phyloP scores from a whole-genome alignment of 1,139 yeast genomes.

The Petasospora fabianii region DNA sequence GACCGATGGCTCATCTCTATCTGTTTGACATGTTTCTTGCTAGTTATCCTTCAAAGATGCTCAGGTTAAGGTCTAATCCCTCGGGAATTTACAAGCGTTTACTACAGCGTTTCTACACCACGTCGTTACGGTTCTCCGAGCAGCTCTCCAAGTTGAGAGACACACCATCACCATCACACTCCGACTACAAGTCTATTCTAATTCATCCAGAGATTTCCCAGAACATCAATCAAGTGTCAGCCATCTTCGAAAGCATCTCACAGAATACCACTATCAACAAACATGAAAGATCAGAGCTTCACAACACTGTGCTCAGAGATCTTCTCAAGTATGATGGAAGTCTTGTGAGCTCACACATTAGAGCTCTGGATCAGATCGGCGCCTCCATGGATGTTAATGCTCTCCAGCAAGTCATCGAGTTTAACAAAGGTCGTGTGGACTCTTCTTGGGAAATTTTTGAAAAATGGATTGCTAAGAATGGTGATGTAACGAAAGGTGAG shows the following conservation, averaged over 20 bases:
- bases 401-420: constrained; percentile 17
- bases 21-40: too few species aligned
- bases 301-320: constrained; percentile 19
- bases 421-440: constrained; percentile 26
- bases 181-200: constrained; percentile 5
- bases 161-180: not conserved
- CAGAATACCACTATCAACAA: constrained; percentile 1
- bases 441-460: constrained; percentile 26
- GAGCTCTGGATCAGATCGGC: constrained; percentile 13
- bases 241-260: constrained; percentile 8
- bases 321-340: constrained; percentile 19
- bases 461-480: constrained; percentile 5
- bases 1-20: too few species aligned
- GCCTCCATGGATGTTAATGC: constrained; percentile 14
- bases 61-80: too few species aligned
- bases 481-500: constrained; percentile 1
- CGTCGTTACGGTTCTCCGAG: too few species aligned
- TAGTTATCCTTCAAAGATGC: too few species aligned
- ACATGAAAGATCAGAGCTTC: constrained; percentile 12
- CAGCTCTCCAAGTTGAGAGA: constrained; percentile 1
- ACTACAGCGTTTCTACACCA: too few species aligned
- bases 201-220: constrained; percentile 10
- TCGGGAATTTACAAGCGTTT: too few species aligned
- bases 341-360: constrained; percentile 18
- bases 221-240: constrained; percentile 9